Evolutionary conservation across 208 protist species (phyloP).

Genomic region (Acanthamoeba divionensis): DNA sequence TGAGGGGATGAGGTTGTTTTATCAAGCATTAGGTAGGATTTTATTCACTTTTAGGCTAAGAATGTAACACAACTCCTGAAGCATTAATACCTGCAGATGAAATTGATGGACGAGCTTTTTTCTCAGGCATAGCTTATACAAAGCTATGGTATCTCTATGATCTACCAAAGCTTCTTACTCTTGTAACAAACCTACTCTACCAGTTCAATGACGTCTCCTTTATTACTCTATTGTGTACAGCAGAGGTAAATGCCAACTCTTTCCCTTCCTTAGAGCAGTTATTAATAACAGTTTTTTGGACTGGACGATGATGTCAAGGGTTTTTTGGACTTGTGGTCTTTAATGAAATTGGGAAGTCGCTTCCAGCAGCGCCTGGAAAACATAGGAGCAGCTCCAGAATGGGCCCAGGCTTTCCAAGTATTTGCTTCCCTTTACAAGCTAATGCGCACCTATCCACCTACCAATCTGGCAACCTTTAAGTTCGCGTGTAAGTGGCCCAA

Average conservation of each 20-base stretch:
- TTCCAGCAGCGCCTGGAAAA: neutral
- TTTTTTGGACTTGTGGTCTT: neutral
- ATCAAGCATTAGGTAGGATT: too few species aligned
- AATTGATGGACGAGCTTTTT: too few species aligned
- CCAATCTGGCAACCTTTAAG: neutral
- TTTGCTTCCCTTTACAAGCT: neutral
- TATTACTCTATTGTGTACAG: conserved; percentile 3
- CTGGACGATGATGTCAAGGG: too few species aligned
- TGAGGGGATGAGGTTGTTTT: too few species aligned
- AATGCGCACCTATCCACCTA: neutral
- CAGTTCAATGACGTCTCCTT: neutral
- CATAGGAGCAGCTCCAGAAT: neutral
- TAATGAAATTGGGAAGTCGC: neutral
- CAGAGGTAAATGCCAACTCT: too few species aligned
- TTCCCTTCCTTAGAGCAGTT: too few species aligned
- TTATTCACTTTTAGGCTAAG: too few species aligned
- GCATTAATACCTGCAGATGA: too few species aligned
- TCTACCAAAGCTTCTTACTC: neutral
- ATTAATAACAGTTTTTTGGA: too few species aligned
- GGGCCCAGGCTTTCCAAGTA: neutral
- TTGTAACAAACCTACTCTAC: conserved; percentile 37
- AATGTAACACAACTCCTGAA: too few species aligned
- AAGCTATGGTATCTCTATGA: conserved; percentile 49
- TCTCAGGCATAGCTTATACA: neutral
- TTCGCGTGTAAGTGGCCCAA: conserved; percentile 5